Conservation (phyloP, 352 stramenopile genomes). For the Globisporangium acanthophoron region DNA sequence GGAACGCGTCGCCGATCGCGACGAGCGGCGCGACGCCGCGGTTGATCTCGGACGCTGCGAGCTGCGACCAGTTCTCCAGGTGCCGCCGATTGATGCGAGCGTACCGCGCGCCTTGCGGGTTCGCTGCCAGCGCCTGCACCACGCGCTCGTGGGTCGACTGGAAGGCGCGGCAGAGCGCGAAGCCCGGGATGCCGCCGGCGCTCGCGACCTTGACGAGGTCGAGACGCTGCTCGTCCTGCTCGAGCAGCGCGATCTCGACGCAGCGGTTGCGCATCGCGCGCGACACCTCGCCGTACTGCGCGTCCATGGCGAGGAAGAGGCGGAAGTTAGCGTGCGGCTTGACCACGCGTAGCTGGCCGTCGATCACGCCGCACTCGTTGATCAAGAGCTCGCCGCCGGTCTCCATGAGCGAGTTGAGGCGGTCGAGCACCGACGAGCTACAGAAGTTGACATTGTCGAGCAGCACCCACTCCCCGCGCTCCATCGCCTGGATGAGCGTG, state of each 20-base stretch:
- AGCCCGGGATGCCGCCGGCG: conserved; percentile 54
- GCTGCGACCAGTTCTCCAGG: conserved; percentile 70
- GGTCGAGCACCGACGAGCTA: conserved; percentile 98
- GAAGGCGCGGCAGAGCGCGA: conserved; percentile 62
- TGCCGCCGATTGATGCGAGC: conserved; percentile 61
- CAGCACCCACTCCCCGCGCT: conserved; percentile 98
- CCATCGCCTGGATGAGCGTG: conserved; percentile 96
- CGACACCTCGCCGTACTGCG: conserved; percentile 95
- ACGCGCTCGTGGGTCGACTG: conserved; percentile 51
- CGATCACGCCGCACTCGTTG: conserved; percentile 96
- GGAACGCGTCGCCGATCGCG: conserved; percentile 53
- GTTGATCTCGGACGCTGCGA: conserved; percentile 59
- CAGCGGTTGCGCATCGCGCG: conserved; percentile 99
- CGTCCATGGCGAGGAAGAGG: conserved; percentile 98
- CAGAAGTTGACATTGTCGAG: conserved; percentile 99
- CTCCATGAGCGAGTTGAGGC: conserved; percentile 99
- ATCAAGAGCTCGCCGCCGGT: conserved; percentile 96
- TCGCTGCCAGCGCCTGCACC: conserved; percentile 22
- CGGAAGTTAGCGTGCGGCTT: conserved; percentile 97
- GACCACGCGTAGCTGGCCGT: conserved; percentile 90
- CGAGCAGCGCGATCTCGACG: conserved; percentile 91
- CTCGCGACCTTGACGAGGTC: conserved; percentile 65
- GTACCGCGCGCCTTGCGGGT: conserved; percentile 18
- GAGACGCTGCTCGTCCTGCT: conserved; percentile 42
- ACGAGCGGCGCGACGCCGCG: conserved; percentile 36